phyloP scores from a whole-genome alignment of 768 basidiomycete genomes.

The Psilocybe sp. region DNA sequence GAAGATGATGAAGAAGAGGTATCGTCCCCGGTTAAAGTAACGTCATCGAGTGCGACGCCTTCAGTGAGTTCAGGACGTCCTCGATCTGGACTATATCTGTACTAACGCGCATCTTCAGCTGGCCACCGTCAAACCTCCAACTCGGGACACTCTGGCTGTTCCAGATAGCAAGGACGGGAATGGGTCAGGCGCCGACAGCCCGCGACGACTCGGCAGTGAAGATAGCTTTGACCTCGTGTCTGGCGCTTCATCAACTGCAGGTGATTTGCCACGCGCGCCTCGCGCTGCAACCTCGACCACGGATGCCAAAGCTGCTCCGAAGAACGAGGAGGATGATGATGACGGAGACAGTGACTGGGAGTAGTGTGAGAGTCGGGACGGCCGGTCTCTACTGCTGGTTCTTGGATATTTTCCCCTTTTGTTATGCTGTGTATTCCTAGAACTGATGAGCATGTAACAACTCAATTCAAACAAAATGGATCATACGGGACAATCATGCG shows the following conservation, averaged over 20 bases:
- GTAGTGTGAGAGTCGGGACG: slow-evolving; percentile 20
- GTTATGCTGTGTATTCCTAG: too few relatives aligned
- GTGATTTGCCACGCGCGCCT: slow-evolving; percentile 36
- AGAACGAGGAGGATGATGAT: slow-evolving; percentile 34
- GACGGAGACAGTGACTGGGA: slow-evolving; percentile 69
- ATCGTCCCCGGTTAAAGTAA: slow-evolving; percentile 13
- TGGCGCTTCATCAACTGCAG: slow-evolving; percentile 45
- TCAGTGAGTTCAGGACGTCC: slow-evolving; percentile 6
- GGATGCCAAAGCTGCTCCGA: slow-evolving; percentile 25
- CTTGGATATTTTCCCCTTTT: too few relatives aligned
- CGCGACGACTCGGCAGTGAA: slow-evolving; percentile 59
- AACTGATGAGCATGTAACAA: too few relatives aligned
- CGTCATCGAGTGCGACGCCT: not conserved
- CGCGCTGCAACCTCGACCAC: slow-evolving; percentile 45
- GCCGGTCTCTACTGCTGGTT: too few relatives aligned
- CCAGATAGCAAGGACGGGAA: slow-evolving; percentile 27
- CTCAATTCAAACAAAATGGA: too few relatives aligned
- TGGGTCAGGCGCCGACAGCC: slow-evolving; percentile 28
- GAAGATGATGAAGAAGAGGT: slow-evolving; percentile 89
- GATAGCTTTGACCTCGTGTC: slow-evolving; percentile 70
- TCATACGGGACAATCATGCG: too few relatives aligned
- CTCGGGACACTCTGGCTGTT: slow-evolving; percentile 17
- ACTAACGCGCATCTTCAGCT: slow-evolving; percentile 2
- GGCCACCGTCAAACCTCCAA: slow-evolving; percentile 7
- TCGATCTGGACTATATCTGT: slow-evolving; percentile 4